A percentile compares a stretch with the other conserved stretches of the same genome.
These are phyloP conservation scores for Russula vinacea DNA, from an alignment of 768 basidiomycete species.

Conservation along the genomic window DNA sequence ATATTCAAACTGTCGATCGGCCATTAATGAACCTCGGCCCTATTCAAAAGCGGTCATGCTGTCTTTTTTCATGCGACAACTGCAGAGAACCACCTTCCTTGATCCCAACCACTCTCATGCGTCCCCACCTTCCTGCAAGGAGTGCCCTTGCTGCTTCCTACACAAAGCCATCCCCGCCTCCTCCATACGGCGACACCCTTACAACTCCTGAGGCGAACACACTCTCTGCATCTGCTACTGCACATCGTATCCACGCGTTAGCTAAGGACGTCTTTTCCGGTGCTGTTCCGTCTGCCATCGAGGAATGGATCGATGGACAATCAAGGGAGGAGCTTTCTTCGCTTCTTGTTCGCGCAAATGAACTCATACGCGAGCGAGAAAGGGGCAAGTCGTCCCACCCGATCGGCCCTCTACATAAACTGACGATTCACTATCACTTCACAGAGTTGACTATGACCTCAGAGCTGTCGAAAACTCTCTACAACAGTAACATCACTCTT, in stretches of 20 bases:
- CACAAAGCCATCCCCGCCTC: constrained; percentile 18
- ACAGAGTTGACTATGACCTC: constrained; percentile 68
- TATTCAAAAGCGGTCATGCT: constrained; percentile 1
- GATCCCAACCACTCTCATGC: constrained; percentile 1
- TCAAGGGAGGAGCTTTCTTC: constrained; percentile 72
- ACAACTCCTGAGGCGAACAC: constrained; percentile 8
- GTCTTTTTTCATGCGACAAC: neutral
- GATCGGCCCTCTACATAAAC: neutral
- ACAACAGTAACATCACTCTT: constrained; percentile 64
- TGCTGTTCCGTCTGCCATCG: constrained; percentile 29
- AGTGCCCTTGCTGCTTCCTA: neutral
- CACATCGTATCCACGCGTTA: constrained; percentile 35
- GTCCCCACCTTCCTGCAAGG: neutral
- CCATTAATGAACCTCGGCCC: neutral
- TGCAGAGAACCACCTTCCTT: neutral
- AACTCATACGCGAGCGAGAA: constrained; percentile 72
- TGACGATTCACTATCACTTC: neutral
- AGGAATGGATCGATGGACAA: constrained; percentile 57
- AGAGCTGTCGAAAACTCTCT: constrained; percentile 63
- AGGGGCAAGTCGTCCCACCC: constrained; percentile 50
- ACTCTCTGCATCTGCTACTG: constrained; percentile 34
- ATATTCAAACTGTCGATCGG: neutral
- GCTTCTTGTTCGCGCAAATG: constrained; percentile 68
- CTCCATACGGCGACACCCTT: constrained; percentile 14
- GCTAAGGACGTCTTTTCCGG: constrained; percentile 30